phyloP scores from a whole-genome alignment of 257 asterid species.

The Fraxinus excelsior region DNA sequence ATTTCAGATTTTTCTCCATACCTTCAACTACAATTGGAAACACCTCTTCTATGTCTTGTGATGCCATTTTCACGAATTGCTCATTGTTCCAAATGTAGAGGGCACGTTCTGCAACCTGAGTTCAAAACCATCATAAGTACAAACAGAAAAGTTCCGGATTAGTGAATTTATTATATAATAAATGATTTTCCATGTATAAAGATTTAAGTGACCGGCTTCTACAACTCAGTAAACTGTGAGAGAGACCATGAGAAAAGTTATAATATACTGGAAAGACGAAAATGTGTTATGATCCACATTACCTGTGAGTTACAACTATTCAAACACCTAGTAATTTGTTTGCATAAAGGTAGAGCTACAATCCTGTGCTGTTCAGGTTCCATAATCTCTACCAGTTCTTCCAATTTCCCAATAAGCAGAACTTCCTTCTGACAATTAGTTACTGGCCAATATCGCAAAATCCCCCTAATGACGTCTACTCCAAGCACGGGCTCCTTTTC shows the following conservation, averaged over 20 bases:
- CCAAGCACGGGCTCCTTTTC: conserved; percentile 72
- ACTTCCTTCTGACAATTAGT: conserved; percentile 80
- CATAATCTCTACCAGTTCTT: conserved; percentile 61
- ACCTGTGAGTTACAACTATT: conserved; percentile 86
- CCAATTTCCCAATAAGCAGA: conserved; percentile 70
- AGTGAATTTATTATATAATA: no score
- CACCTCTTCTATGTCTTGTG: conserved; percentile 52
- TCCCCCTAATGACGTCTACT: conserved; percentile 51
- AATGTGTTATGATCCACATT: not conserved
- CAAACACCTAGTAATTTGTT: conserved; percentile 60
- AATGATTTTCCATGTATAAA: not conserved
- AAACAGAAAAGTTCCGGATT: not conserved
- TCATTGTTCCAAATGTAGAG: conserved; percentile 86
- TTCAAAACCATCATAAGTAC: not conserved
- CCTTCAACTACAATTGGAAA: conserved; percentile 63
- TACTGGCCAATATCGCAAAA: conserved; percentile 69
- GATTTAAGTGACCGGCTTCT: not conserved
- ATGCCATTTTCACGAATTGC: conserved; percentile 76
- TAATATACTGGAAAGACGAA: not conserved
- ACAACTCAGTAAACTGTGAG: not conserved
- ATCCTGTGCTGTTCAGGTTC: conserved; percentile 41
- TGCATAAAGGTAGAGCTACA: conserved; percentile 65
- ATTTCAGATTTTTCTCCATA: conserved; percentile 64
- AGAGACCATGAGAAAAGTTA: not conserved
- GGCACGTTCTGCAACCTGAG: conserved; percentile 86